Evolutionary conservation across 495 filamentous ascomycete species (phyloP), one percentile per base, ranked within the genome.

Genomic region (Tuber aestivum): DNA sequence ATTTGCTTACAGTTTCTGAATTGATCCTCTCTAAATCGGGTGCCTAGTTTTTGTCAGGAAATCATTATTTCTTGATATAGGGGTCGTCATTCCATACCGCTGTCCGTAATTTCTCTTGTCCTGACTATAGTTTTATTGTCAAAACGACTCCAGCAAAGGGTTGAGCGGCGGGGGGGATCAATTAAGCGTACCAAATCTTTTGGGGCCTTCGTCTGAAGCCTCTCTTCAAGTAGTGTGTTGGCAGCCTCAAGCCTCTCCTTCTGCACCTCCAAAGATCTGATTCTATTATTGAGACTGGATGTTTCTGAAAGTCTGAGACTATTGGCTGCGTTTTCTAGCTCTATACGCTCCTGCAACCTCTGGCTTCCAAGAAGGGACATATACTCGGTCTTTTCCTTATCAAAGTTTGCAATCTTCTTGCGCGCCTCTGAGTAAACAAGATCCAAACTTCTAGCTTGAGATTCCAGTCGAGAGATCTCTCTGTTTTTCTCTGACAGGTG

Each of bases 301-400:
- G 78, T 77, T 75, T 81, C 79, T 18, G 61, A 74, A 45, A 81
- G 78, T 21, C 79, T 74, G 70, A 80, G 72, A 41, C 74, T 76
- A 70, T 80, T 81, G 70, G 79, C 79, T 16, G 74, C 81, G 20
- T 76, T 81, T 61, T 81, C 78, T 65, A 80, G 72, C 6, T 72
- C 75, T 41, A 79, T 79, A 37, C 78, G 78, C 70, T 79, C 78
- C 41, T 79, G 78, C 68, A 79, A 74, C 38, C 72, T 80, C 70
- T 82, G 79, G 18, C 75, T 70, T 40, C 75, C 79, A 18, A 77
- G 72, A 42, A n/a, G 44, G 21, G 75, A 65, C 50, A 81, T 75
- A 56, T 78, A 81, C 27, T 50, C 73, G 0, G 75, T 70, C 69
- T 74, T 78, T 73, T 81, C 79, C n/a, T 72, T 72, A n/a, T 73